A percentile compares a stretch with the other conserved stretches of the same genome.
phyloP scores from a whole-genome alignment of 768 basidiomycete genomes.

The Tylopilus balloui region DNA sequence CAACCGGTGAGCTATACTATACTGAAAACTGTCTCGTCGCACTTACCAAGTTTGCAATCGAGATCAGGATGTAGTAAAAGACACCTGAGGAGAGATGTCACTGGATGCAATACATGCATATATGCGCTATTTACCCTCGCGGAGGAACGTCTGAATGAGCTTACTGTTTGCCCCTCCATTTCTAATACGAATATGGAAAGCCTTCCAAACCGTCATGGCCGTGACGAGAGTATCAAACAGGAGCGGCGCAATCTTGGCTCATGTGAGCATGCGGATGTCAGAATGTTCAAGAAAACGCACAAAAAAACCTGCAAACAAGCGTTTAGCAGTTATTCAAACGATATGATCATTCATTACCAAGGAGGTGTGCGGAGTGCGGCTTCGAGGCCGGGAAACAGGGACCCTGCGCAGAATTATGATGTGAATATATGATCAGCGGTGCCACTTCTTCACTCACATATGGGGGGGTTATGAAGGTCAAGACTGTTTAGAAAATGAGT shows the following conservation, averaged over 20 bases:
- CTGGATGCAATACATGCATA: not conserved
- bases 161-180: conserved; percentile 74
- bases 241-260: conserved; percentile 68
- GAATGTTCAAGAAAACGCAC: conserved; percentile 34
- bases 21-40: not conserved
- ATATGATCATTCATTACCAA: conserved; percentile 44
- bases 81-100: conserved; percentile 41
- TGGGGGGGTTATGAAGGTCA: conserved; percentile 62
- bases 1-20: conserved; percentile 1
- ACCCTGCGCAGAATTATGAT: conserved; percentile 41
- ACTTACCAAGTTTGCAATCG: conserved; percentile 71
- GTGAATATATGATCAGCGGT: not conserved
- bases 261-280: conserved; percentile 4
- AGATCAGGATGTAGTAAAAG: conserved; percentile 82
- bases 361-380: conserved; percentile 77
- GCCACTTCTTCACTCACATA: conserved; percentile 39
- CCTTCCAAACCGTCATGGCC: conserved; percentile 76
- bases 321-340: conserved; percentile 3
- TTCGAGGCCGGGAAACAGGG: conserved; percentile 81
- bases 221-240: conserved; percentile 79
- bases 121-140: conserved; percentile 51
- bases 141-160: conserved; percentile 79
- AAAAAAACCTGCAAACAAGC: conserved; percentile 45
- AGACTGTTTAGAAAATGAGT: conserved; percentile 38
- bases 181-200: conserved; percentile 68